Evolutionary conservation across 2,329 filamentous ascomycete species (phyloP).

Genomic region (Cordyceps javanica): DNA sequence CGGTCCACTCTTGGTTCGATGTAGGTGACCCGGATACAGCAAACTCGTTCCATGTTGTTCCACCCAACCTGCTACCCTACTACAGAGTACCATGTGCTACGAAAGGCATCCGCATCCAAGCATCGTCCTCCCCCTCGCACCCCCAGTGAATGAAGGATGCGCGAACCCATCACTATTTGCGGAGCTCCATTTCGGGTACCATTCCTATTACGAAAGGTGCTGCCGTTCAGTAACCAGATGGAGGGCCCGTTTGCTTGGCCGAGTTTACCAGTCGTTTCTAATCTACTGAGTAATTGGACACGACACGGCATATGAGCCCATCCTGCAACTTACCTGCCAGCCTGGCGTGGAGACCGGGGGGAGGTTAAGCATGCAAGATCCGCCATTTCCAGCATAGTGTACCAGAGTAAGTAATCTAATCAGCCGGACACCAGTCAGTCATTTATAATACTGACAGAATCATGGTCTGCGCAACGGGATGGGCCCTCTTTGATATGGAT

Average conservation of each 20-base stretch:
- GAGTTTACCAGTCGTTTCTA: background rate
- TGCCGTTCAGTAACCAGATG: slow-evolving; percentile 1
- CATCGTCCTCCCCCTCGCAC: background rate
- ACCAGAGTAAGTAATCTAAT: too few relatives aligned
- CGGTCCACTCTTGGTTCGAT: background rate
- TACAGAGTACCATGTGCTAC: too few relatives aligned
- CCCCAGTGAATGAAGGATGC: background rate
- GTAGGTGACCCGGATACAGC: background rate
- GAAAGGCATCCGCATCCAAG: background rate
- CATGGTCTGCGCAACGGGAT: background rate
- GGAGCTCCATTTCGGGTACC: slow-evolving; percentile 9
- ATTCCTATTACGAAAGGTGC: slow-evolving; percentile 1
- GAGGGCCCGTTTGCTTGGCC: background rate
- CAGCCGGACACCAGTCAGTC: background rate
- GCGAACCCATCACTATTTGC: background rate
- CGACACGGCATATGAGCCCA: background rate
- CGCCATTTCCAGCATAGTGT: background rate
- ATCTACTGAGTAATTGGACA: too few relatives aligned
- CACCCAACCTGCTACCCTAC: background rate
- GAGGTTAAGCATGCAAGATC: background rate
- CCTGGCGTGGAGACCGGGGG: background rate
- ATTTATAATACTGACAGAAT: background rate
- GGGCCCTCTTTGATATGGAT: background rate
- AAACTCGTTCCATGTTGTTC: background rate
- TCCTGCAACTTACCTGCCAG: background rate